Evolutionary conservation across 495 filamentous ascomycete genomes (phyloP).

Genomic region (Bathelium albidoporum): DNA sequence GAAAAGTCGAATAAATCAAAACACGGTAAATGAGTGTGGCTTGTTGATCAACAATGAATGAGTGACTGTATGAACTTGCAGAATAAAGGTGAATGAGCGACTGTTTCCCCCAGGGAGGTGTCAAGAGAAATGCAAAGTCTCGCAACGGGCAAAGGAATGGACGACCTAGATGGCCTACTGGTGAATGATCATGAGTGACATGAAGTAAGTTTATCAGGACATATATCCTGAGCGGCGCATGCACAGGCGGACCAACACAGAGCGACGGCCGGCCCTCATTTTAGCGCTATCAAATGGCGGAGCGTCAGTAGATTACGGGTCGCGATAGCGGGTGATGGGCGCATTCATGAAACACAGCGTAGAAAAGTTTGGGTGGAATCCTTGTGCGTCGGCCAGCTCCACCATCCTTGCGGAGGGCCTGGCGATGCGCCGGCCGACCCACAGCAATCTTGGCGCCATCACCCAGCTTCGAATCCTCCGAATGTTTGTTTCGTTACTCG

Average conservation of each 20-base stretch:
- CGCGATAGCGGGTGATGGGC: neutral
- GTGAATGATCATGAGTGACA: neutral
- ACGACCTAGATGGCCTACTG: too few relatives aligned
- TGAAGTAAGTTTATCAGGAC: neutral
- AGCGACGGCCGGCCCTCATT: neutral
- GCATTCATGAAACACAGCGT: conserved; percentile 2
- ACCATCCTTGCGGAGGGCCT: neutral
- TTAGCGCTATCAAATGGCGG: neutral
- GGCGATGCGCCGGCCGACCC: neutral
- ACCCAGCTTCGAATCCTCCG: too few relatives aligned
- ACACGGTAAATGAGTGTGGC: neutral
- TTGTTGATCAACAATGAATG: conserved; percentile 1
- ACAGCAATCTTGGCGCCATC: neutral
- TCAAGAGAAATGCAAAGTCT: neutral
- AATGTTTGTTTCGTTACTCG: neutral
- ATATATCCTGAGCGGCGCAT: neutral
- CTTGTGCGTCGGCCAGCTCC: too few relatives aligned
- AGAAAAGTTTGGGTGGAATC: neutral
- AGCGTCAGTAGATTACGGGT: neutral
- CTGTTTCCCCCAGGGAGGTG: neutral
- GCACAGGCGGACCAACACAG: neutral
- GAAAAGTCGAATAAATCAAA: neutral
- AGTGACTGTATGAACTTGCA: neutral
- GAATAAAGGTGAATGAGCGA: neutral
- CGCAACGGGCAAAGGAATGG: neutral